Evolutionary conservation across 805 yeast genomes (phyloP).

Genomic region (Yueomyces sinensis): DNA sequence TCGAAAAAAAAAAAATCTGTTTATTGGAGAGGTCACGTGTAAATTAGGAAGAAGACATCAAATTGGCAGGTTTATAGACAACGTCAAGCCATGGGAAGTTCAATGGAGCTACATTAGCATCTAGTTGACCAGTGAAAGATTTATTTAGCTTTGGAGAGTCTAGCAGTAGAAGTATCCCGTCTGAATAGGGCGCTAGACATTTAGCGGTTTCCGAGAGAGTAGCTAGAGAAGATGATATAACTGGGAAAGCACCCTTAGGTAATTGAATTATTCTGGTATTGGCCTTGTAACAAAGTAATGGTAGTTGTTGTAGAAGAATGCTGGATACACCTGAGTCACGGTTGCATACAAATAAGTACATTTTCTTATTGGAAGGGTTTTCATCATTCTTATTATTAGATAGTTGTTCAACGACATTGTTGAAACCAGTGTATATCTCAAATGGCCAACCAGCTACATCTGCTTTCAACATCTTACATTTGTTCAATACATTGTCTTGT

Average conservation of each 20-base stretch:
- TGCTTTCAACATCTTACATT: slow-evolving; percentile 21
- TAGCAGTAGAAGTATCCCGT: slow-evolving; percentile 16
- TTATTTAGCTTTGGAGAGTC: slow-evolving; percentile 11
- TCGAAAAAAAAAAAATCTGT: neutral
- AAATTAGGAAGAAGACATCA: neutral
- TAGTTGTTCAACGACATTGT: slow-evolving; percentile 36
- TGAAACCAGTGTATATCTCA: slow-evolving; percentile 26
- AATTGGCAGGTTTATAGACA: neutral
- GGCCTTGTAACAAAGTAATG: slow-evolving; percentile 36
- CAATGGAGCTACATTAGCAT: slow-evolving; percentile 6
- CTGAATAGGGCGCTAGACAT: slow-evolving; percentile 3
- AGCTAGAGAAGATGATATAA: slow-evolving; percentile 4
- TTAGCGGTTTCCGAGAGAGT: neutral
- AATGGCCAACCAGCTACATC: slow-evolving; percentile 10
- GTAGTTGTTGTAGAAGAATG: slow-evolving; percentile 43
- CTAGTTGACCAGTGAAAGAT: slow-evolving; percentile 10
- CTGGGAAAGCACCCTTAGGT: slow-evolving; percentile 32
- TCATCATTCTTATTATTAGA: too few relatives aligned
- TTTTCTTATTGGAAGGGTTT: slow-evolving; percentile 16
- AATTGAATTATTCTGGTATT: slow-evolving; percentile 34
- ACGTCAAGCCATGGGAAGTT: slow-evolving; percentile 19
- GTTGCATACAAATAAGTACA: slow-evolving; percentile 43
- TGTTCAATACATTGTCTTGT: slow-evolving; percentile 25
- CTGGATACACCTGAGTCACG: slow-evolving; percentile 35
- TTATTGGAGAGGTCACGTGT: neutral